These are phyloP conservation scores for Gossypium raimondii DNA, from an alignment of 345 rosid species.

Conservation along the genomic window DNA sequence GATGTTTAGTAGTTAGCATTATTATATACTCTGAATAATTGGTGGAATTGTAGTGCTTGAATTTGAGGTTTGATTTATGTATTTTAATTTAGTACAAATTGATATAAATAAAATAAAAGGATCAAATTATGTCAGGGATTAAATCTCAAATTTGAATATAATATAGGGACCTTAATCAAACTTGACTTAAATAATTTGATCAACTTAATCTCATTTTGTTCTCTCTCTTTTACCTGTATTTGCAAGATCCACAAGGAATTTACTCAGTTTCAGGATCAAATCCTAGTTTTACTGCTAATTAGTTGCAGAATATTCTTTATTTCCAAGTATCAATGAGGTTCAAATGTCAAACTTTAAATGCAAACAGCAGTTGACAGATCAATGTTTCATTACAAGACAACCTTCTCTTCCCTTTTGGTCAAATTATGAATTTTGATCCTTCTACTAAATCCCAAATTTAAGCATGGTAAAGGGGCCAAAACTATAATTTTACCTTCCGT, in stretches of 20 bases:
- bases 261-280: background rate
- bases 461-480: too few species aligned
- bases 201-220: too few species aligned
- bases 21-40: background rate
- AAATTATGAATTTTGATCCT: too few species aligned
- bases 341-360: background rate
- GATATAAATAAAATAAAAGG: rapidly evolving
- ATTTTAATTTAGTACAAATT: too few species aligned
- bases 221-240: too few species aligned
- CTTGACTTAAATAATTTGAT: too few species aligned
- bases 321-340: background rate
- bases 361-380: background rate
- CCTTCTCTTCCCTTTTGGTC: background rate
- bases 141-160: background rate
- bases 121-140: too few species aligned
- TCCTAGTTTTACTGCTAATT: background rate
- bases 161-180: background rate
- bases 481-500: background rate
- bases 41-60: background rate
- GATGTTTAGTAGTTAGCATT: background rate
- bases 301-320: background rate
- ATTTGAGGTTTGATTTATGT: background rate
- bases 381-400: background rate
- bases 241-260: background rate
- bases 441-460: too few species aligned